Evolutionary conservation across 2,329 filamentous ascomycete genomes (phyloP), one percentile per base, ranked within the genome.

Genomic region (Arachnomyces sp.): DNA sequence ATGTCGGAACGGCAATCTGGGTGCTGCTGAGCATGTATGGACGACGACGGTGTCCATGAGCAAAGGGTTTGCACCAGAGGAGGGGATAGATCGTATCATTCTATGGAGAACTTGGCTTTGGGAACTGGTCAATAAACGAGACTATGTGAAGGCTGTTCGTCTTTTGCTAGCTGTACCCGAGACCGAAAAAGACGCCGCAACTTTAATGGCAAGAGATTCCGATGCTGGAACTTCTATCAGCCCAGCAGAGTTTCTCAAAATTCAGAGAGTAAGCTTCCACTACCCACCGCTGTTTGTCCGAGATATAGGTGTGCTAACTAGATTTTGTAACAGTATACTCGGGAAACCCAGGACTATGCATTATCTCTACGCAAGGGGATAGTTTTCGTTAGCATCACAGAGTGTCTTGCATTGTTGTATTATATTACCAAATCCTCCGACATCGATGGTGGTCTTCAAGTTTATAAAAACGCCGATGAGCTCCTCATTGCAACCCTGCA

Each of bases 21-120:
- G 75, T 1, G 66, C 77, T 34, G 80, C 82, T 3, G 64, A 70
- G 15, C 78, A 76, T 38, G 79, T 92, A 0, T 74, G 90, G 51
- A 58, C 70, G 1, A 81, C 82, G 1, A 81, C 85, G 2, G 66
- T 86, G n/a, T 67, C 67, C 2, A 76, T 80, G 70, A 69, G 64
- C 39, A 54, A 55, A n/a, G 61, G 53, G 2, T 63, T 72, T 15
- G 44, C 57, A 3, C 49, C 59, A 14, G 42, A 48, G 4, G 56
- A 63, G 15, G 57, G 55, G 38, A 49, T 56, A 20, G 60, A 68
- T 58, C 49, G 48, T 31, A 43, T 41, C 6, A 58, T 71, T 7
- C 58, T 86, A 2, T 77, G 74, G 69, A 71, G 73, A 39, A 72
- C 73, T 2, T 84, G 79, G 74, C 67, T 80, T 1, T 88, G 82